These are phyloP conservation scores for Aegilops umbellulata DNA, from an alignment of 176 grass and related monocot species.

Conservation along the genomic window DNA sequence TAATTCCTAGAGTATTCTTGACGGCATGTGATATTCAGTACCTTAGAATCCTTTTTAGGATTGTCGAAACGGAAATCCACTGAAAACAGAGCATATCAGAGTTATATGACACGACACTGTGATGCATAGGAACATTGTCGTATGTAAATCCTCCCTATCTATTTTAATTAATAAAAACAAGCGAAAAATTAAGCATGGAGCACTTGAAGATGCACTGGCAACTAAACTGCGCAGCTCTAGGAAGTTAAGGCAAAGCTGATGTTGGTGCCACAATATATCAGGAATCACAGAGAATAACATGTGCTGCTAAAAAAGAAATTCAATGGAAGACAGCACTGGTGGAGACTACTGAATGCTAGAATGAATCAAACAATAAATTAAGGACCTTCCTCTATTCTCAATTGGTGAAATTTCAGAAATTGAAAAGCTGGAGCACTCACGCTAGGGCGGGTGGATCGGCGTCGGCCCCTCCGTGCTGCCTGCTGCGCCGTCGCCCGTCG, in stretches of 20 bases:
- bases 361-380: neutral
- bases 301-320: no score
- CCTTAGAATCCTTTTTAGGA: neutral
- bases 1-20: neutral
- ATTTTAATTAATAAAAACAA: neutral
- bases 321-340: no score
- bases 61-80: neutral
- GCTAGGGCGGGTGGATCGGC: neutral
- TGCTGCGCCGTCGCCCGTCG: no score
- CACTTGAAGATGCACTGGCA: neutral
- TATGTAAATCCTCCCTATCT: no score
- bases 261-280: no score
- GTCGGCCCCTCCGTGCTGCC: neutral
- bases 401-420: neutral
- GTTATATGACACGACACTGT: neutral
- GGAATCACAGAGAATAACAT: no score
- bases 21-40: neutral
- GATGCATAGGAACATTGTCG: neutral
- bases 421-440: neutral
- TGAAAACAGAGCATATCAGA: neutral
- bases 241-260: no score
- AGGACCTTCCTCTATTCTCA: neutral
- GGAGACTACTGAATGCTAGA: no score
- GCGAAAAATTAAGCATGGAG: neutral
- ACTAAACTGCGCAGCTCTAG: no score